Percentiles rank a stretch among this genome's conserved stretches.
phyloP scores from a whole-genome alignment of 2,329 filamentous ascomycete genomes.

The Talaromyces sp. region DNA sequence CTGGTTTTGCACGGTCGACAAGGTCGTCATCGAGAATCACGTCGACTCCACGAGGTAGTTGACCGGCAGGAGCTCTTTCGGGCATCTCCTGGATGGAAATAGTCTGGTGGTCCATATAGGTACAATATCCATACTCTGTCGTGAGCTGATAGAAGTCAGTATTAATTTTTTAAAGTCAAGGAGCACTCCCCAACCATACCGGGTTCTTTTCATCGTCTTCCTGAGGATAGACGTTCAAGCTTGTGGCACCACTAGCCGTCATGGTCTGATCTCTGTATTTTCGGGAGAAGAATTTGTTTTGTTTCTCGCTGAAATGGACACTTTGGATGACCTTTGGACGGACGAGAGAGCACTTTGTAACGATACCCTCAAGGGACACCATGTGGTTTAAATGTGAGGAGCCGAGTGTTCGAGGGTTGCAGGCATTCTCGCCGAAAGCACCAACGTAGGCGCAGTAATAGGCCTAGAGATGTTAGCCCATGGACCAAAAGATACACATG shows the following conservation, averaged over 20 bases:
- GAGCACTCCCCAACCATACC: conserved; percentile 28
- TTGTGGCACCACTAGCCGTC: conserved; percentile 80
- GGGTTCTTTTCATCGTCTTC: conserved; percentile 92
- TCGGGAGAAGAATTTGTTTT: conserved; percentile 78
- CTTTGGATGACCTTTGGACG: conserved; percentile 97
- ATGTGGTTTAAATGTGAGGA: conserved; percentile 90
- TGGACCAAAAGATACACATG: not conserved
- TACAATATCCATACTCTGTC: conserved; percentile 94
- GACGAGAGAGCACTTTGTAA: conserved; percentile 92
- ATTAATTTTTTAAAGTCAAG: not conserved
- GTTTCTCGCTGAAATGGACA: conserved; percentile 89
- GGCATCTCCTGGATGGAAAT: conserved; percentile 99
- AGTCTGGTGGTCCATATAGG: conserved; percentile 93
- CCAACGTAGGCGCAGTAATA: conserved; percentile 98
- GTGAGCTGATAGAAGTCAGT: conserved; percentile 50
- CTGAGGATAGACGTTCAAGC: conserved; percentile 86
- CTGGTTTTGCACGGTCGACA: conserved; percentile 90
- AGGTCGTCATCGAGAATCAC: conserved; percentile 96
- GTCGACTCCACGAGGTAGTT: conserved; percentile 90
- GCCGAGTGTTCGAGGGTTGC: conserved; percentile 87
- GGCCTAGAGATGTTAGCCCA: conserved; percentile 18
- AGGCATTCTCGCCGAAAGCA: conserved; percentile 90
- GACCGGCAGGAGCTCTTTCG: conserved; percentile 88
- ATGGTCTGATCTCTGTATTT: conserved; percentile 97
- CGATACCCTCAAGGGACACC: conserved; percentile 95